Evolutionary conservation across 176 grass and related monocot species (phyloP), one percentile per base, ranked within the genome.

Genomic region (Dendrocalamus sinicus): DNA sequence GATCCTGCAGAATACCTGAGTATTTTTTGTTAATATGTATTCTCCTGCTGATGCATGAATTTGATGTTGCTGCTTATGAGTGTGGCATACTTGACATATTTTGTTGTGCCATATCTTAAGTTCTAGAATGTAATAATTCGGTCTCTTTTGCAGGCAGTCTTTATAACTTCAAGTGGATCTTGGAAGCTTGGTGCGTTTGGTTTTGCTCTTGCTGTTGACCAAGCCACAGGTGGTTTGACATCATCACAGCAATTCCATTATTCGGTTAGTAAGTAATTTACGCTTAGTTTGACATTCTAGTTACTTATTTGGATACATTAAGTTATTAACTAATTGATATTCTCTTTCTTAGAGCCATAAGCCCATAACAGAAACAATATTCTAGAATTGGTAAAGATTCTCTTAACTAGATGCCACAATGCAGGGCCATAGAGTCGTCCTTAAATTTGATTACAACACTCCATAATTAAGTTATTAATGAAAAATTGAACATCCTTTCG

Each of bases 101-200:
- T 76, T 22, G 15, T 65, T 40, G 22, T 22, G 26, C 24, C 47
- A 54, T 50, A 32, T 32, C 45, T 46, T 30, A 55, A 81, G 2
- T 64, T 87, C 7, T 53, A 7, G 67, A 58, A 14, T 39, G 51
- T 17, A 75, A 57, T 85, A 65, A 54, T 48, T 57, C 52, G 16
- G 9, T 77, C 75, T 84, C 43, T 77, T 79, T 81, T 88, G 30
- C 88, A 99, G 97, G 88, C 94, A 7, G 89, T 99, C 16, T 99
- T 96, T 91, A 94, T 99, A 58, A 99, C 97, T 68, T 92, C 88
- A 58, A 99, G 89, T 77, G 97, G 97, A 86, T 95, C 97, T 81
- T 99, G 97, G 97, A 99, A 99, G 81, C 94, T 99, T 88, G 97
- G 97, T 76, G 97, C 94, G 28, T 99, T 99, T 87, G 92, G 97